Base-by-base conservation (phyloP, 148 eudicot species). In the Rhododendron vialii region DNA sequence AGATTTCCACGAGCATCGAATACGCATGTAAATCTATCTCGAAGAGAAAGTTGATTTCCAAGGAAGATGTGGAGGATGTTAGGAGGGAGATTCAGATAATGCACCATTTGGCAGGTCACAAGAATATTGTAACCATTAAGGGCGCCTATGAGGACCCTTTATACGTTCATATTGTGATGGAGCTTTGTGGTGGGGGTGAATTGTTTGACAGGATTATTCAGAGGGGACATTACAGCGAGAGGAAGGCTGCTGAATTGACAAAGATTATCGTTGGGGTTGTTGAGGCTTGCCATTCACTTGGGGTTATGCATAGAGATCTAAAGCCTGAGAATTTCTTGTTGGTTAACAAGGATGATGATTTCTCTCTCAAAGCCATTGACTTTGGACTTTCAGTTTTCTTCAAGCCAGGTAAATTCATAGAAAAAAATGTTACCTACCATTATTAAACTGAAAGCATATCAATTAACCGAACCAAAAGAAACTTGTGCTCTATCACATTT, bases 21-120 rank as follows among this genome's bases (percentile, higher is more conserved):
- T 97, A 92, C 65, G 98, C 99, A 0, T 97, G 99, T 86, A 97
- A 97, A 88, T 97, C 99, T 15, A 95, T 97, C 86, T 87, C 96
- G n/a, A 97, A 97, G 93, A 93, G 99, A 88, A 97, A 97, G 93
- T 88, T 97, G 92, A 93, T 97, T 83, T 93, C 98, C 1, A 95
- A 90, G 84, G 98, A 97, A 88, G 99, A 97, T 84, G 95, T 97
- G 59, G 98, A 95, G 83, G 99, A 96, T 94, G 99, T 96, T 12
- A 92, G 98, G 92, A 95, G 98, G 84, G 98, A 97, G 92, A 94
- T 97, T 92, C 98, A 97, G 93, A 95, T 97, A 92, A 97, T 97
- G 99, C 99, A 97, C 85, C 99, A 97, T 89, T 78, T 97, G 89
- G 94, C 98, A 53, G 99, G 99, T 81, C 98, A 97, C 91, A 93